phyloP scores from a whole-genome alignment of 257 asterid species.

The Verbena officinalis region DNA sequence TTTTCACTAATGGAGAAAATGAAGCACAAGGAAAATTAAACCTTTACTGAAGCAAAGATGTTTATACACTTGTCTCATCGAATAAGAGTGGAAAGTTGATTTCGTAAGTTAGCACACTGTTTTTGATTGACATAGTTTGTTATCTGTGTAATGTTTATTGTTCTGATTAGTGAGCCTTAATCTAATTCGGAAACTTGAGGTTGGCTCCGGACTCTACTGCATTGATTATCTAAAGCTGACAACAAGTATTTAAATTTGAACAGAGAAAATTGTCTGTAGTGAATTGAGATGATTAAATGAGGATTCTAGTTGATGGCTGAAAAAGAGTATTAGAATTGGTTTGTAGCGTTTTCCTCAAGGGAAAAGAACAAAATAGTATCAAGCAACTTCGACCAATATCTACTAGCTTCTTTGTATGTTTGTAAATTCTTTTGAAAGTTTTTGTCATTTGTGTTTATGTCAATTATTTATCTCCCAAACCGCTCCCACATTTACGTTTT shows the following conservation, averaged over 20 bases:
- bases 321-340: too few relatives aligned
- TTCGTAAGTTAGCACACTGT: background rate
- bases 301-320: background rate
- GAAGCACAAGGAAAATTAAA: background rate
- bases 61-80: background rate
- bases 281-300: background rate
- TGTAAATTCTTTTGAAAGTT: too few relatives aligned
- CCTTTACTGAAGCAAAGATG: background rate
- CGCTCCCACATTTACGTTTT: background rate
- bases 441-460: too few relatives aligned
- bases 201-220: background rate
- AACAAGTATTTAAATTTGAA: background rate
- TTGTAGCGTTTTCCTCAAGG: too few relatives aligned
- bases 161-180: background rate
- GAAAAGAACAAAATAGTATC: too few relatives aligned
- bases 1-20: too few relatives aligned
- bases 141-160: background rate
- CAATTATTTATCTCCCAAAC: too few relatives aligned
- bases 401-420: too few relatives aligned
- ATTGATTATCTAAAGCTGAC: background rate
- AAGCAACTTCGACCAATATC: too few relatives aligned
- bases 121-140: background rate
- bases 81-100: background rate
- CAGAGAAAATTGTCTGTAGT: background rate
- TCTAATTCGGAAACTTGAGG: conserved; percentile 12